Evolutionary conservation across 2,329 filamentous ascomycete genomes (phyloP), one percentile per base, ranked within the genome.

Genomic region (Arthrobotrys musiformis): DNA sequence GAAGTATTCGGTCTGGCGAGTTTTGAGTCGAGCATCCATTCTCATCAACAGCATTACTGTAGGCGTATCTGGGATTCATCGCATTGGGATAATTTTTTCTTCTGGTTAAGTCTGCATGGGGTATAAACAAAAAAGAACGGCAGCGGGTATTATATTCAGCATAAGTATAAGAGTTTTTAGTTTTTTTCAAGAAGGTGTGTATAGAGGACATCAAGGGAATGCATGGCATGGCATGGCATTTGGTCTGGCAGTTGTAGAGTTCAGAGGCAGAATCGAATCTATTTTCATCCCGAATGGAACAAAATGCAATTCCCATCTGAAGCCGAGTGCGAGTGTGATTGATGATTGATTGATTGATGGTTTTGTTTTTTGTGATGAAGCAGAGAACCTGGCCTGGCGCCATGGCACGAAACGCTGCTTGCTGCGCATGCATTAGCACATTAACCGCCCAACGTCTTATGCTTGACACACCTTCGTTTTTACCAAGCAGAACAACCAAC

Each of bases 61-160:
- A 60, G 72, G 70, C 70, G 70, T 75, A 69, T 70, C 60, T 75
- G 70, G 70, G 66, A 58, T 70, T 76, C 46, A 54, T 70, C 69
- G 72, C 64, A 76, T 76, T 68, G 30, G 64, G 64, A n/a, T n/a
- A n/a, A n/a, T n/a, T n/a, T n/a, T n/a, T n/a, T n/a, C 44, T 64
- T 69, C 70, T 40, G 61, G 61, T 52, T 30, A 35, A 30, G 56
- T 28, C 26, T 30, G n/a, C n/a, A n/a, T n/a, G 48, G 60, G 48
- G 64, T 42, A 63, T 70, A 52, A 50, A 64, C 68, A 75, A 67
- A 75, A 67, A 64, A 62, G 68, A 54, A 48, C 24, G 50, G 35
- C 26, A 72, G 56, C 26, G 60, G 69, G 61, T 24, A 52, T 52
- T 28, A 46, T 46, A 48, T 73, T 50, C 26, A 22, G 52, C 56